Evolutionary conservation across 2,329 filamentous ascomycete species (phyloP).

Genomic region (Penicillium thymicola): DNA sequence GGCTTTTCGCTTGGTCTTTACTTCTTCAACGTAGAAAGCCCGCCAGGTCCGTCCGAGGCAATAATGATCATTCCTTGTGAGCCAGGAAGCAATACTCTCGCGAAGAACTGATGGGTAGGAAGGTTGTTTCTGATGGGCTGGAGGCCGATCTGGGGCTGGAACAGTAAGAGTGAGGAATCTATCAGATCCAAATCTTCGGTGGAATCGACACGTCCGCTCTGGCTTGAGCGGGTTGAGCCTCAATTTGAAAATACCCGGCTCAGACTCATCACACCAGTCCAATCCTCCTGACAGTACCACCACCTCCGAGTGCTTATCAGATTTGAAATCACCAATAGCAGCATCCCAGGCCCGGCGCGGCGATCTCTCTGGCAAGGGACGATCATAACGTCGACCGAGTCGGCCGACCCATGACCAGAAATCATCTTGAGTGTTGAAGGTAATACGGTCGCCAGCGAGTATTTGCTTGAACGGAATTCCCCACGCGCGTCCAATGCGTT

Average conservation of each 20-base stretch:
- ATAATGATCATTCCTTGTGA: conserved; percentile 37
- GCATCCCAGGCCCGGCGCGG: conserved; percentile 33
- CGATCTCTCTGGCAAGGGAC: conserved; percentile 32
- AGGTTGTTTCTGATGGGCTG: conserved; percentile 22
- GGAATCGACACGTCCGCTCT: conserved; percentile 45
- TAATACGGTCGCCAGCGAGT: conserved; percentile 25
- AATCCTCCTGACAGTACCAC: conserved; percentile 43
- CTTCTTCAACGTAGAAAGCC: conserved; percentile 44
- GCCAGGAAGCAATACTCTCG: conserved; percentile 39
- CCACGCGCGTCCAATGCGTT: conserved; percentile 34
- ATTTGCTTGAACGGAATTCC: conserved; percentile 27
- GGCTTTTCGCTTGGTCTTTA: conserved; percentile 33
- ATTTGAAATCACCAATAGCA: conserved; percentile 32
- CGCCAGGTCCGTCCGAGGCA: conserved; percentile 46
- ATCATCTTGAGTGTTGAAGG: conserved; percentile 26
- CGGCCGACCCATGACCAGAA: conserved; percentile 35
- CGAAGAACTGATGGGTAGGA: conserved; percentile 28
- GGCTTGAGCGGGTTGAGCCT: conserved; percentile 41
- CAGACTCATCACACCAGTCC: conserved; percentile 34
- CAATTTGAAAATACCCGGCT: conserved; percentile 38
- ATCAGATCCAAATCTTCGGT: conserved; percentile 47
- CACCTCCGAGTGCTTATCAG: conserved; percentile 35
- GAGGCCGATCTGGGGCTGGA: conserved; percentile 31
- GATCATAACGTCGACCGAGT: conserved; percentile 24
- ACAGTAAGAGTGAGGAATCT: conserved; percentile 44